Base-by-base conservation (phyloP, 2,329 filamentous ascomycete species). In the Pseudopyricularia javanii region DNA sequence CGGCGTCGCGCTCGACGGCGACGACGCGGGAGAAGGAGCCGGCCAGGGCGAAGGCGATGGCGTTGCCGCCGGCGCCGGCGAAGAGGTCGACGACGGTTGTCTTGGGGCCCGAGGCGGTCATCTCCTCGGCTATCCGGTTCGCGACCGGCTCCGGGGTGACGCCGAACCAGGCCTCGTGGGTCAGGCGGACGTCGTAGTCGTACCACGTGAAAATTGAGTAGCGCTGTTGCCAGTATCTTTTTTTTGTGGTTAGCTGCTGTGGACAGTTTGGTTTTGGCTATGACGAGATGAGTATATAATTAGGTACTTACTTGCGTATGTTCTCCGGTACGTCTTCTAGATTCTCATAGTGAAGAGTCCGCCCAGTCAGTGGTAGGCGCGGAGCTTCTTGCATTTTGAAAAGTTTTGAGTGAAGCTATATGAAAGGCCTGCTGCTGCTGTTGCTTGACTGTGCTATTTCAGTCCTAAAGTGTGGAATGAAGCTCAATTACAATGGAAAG, bases 71-170 rank as follows among this genome's bases (percentile, higher is more conserved):
- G 1, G 88, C 90, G 45, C 93, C 93, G 28, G 85, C 88, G 68
- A 98, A 98, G 47, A 86, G 80, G 66, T 98, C 93, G 55, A 98
- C 81, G 35, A 98, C 71, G 34, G 85, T 79, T 9, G 73, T 79
- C 59, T 83, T 57, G 28, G 61, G 71, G 24, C 75, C 71, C 47
- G 74, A 73, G 54, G 74, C 70, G 15, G 76, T 73, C 43, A 95
- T 74, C 62, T 95, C 86, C 14, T 74, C 63, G 15, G 91, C 88
- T 52, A 95, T 88, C 69, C 85, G 82, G 55, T 77, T 82, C 55
- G 93, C 93, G 28, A 98, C 81, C 4, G 88, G 86, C 66, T 98
- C 91, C 14, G 93, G 91, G 0, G 94, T 98, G 7, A 97, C 91
- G 53, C 91, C 93, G 66, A 93, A 98, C 93, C 93, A 98, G 52